phyloP scores from a whole-genome alignment of 2,329 filamentous ascomycete genomes.

The Fusarium oxysporum region DNA sequence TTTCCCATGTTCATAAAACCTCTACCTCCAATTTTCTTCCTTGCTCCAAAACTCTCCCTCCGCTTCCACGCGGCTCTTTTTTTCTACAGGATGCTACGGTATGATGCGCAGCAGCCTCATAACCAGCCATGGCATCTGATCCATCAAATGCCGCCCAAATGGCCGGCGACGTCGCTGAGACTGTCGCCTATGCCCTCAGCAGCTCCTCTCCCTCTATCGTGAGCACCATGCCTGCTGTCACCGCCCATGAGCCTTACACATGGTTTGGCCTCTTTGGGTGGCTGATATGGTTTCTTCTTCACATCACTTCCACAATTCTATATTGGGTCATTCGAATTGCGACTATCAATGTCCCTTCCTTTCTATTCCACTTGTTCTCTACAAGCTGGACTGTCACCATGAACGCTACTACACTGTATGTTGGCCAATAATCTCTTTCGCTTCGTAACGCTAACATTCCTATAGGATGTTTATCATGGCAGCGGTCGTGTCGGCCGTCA shows the following conservation, averaged over 20 bases:
- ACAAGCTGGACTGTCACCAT: constrained; percentile 97
- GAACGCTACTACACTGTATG: constrained; percentile 96
- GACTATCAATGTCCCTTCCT: constrained; percentile 88
- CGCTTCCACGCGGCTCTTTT: constrained; percentile 40
- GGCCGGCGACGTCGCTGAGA: constrained; percentile 50
- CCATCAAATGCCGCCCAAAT: constrained; percentile 52
- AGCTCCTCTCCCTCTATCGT: constrained; percentile 54
- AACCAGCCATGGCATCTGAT: constrained; percentile 56
- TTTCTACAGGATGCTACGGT: constrained; percentile 53
- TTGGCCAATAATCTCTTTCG: constrained; percentile 10
- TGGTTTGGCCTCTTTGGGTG: constrained; percentile 70
- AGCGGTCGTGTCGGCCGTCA: constrained; percentile 83
- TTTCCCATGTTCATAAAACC: constrained; percentile 40
- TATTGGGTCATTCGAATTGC: constrained; percentile 88
- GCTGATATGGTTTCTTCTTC: constrained; percentile 66
- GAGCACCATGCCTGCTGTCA: constrained; percentile 49
- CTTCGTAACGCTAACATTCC: constrained; percentile 21
- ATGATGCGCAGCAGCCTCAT: constrained; percentile 45
- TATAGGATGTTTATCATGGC: constrained; percentile 79
- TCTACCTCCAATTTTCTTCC: constrained; percentile 28
- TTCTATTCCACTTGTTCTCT: constrained; percentile 90
- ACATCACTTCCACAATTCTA: constrained; percentile 67
- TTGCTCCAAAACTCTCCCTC: constrained; percentile 28
- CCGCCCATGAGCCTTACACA: constrained; percentile 57
- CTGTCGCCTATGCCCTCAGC: constrained; percentile 49